Conservation (phyloP, 2,329 filamentous ascomycete genomes). For the Trichoderma guizhouense region DNA sequence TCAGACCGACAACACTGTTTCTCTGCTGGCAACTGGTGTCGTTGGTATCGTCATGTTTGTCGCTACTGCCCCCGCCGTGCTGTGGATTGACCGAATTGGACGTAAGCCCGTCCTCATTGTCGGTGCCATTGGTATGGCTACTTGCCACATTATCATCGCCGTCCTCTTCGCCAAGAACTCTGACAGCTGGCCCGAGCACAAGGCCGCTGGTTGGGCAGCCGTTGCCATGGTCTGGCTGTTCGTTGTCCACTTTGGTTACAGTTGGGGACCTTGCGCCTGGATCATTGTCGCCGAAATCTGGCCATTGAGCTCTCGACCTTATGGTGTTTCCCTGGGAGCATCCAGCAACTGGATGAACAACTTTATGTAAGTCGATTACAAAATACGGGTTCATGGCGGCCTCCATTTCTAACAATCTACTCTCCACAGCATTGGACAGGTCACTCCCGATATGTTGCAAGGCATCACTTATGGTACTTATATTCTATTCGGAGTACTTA, state of each 20-base stretch:
- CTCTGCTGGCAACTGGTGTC: constrained; percentile 66
- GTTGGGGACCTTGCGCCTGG: constrained; percentile 73
- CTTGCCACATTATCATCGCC: constrained; percentile 69
- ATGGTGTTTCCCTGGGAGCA: constrained; percentile 67
- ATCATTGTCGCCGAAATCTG: constrained; percentile 73
- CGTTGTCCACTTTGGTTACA: constrained; percentile 71
- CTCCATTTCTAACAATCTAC: not conserved
- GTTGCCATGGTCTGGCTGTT: constrained; percentile 70
- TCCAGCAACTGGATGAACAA: constrained; percentile 64
- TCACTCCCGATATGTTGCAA: constrained; percentile 65
- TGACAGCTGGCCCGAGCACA: constrained; percentile 54
- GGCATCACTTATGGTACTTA: constrained; percentile 68
- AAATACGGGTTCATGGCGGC: too few species aligned
- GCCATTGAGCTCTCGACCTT: constrained; percentile 66
- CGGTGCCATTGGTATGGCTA: constrained; percentile 66
- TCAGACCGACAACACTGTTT: constrained; percentile 47
- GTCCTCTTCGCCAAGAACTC: constrained; percentile 63
- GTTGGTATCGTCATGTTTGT: constrained; percentile 70
- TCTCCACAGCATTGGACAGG: constrained; percentile 45
- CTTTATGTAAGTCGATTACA: constrained; percentile 40
- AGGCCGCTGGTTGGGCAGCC: constrained; percentile 67
- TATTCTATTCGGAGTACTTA: constrained; percentile 65
- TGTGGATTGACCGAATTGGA: constrained; percentile 63
- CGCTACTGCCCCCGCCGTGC: constrained; percentile 62
- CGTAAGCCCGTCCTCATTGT: constrained; percentile 60